phyloP scores from a whole-genome alignment of 192 early-diverging fungal species.

The Backusella circina region DNA sequence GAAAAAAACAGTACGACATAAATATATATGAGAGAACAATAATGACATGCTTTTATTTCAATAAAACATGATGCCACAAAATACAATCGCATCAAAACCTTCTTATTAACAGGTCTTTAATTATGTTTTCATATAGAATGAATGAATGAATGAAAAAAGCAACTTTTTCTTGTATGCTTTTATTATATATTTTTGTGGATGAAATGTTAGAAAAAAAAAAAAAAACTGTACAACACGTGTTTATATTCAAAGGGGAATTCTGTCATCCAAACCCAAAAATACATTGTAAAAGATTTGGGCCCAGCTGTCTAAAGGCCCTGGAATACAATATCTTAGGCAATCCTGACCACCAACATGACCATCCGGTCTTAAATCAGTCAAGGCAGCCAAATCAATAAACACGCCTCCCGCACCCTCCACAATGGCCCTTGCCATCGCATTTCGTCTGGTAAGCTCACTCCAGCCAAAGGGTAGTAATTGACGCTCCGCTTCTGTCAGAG shows the following conservation, averaged over 20 bases:
- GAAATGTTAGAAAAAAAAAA: neutral
- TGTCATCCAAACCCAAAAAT: slow-evolving; percentile 11
- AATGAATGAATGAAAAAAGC: no score
- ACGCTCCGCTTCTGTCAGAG: slow-evolving; percentile 29
- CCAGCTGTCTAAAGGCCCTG: slow-evolving; percentile 54
- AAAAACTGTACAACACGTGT: neutral
- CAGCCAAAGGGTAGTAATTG: slow-evolving; percentile 32
- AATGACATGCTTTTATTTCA: no score
- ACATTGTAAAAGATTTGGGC: slow-evolving; percentile 31
- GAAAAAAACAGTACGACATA: no score
- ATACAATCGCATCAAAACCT: no score
- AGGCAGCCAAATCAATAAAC: slow-evolving; percentile 44
- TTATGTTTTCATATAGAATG: no score
- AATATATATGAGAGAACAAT: no score
- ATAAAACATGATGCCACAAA: no score
- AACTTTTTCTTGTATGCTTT: neutral
- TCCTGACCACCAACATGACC: slow-evolving; percentile 54
- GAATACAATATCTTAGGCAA: slow-evolving; percentile 54
- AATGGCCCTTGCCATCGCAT: slow-evolving; percentile 44
- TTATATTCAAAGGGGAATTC: neutral
- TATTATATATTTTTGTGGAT: neutral
- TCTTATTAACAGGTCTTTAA: no score
- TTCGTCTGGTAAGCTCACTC: slow-evolving; percentile 41
- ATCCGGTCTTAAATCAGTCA: slow-evolving; percentile 42
- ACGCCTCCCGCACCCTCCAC: slow-evolving; percentile 50